Conservation (phyloP, 139 green algal species). For the Bryopsis sp. region DNA sequence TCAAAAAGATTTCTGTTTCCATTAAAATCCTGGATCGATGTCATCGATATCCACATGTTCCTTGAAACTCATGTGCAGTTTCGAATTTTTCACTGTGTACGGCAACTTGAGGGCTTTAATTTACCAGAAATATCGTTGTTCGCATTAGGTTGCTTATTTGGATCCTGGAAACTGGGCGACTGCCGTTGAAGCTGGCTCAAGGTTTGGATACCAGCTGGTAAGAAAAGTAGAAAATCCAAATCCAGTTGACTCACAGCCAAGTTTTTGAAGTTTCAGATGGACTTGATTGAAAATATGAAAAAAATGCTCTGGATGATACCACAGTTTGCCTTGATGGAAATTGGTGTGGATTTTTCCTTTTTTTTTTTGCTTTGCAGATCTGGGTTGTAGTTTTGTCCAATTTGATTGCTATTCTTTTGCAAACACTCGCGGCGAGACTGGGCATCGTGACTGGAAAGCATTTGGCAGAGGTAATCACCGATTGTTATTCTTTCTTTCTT, state of each 20-base stretch:
- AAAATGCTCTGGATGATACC: too few species aligned
- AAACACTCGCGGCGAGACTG: slow-evolving; percentile 43
- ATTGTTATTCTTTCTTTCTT: background rate
- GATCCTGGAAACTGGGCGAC: slow-evolving; percentile 59
- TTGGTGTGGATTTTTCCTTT: too few species aligned
- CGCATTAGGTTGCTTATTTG: slow-evolving; percentile 35
- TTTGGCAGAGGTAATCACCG: slow-evolving; percentile 31
- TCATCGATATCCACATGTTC: too few species aligned
- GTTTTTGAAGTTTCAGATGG: too few species aligned
- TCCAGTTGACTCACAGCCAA: too few species aligned
- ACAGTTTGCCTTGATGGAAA: too few species aligned
- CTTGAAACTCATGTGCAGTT: slow-evolving; percentile 1
- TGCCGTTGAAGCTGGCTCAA: slow-evolving; percentile 41
- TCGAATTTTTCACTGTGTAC: background rate
- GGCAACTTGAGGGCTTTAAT: background rate
- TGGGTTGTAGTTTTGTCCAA: slow-evolving; percentile 55
- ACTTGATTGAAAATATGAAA: too few species aligned
- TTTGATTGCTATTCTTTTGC: slow-evolving; percentile 50
- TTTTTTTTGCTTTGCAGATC: slow-evolving; percentile 30
- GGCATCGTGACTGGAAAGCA: slow-evolving; percentile 53
- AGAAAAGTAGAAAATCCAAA: too few species aligned
- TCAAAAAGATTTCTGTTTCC: too few species aligned
- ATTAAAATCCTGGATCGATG: too few species aligned
- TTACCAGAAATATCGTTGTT: background rate
- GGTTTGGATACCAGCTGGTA: slow-evolving; percentile 49